Evolutionary conservation across 257 asterid genomes (phyloP).

Genomic region (Orobanche coerulescens): DNA sequence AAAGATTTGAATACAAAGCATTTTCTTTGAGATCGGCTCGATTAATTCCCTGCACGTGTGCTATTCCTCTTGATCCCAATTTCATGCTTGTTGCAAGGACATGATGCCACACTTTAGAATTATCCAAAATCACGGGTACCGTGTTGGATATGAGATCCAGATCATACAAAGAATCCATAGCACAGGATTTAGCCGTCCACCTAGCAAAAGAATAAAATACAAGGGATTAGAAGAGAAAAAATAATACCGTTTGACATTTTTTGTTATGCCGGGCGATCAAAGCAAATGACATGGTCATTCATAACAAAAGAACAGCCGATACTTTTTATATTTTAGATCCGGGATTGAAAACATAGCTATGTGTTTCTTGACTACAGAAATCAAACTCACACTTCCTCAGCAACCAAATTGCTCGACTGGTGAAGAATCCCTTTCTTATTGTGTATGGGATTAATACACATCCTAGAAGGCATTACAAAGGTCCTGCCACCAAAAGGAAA

Average conservation of each 20-base stretch:
- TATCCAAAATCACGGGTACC: constrained; percentile 82
- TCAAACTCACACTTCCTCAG: constrained; percentile 60
- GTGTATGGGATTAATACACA: constrained; percentile 92
- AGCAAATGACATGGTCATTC: neutral
- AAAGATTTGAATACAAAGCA: constrained; percentile 46
- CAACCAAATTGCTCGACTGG: constrained; percentile 34
- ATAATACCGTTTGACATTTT: neutral
- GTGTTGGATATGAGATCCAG: constrained; percentile 61
- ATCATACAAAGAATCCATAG: constrained; percentile 82
- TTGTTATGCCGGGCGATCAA: constrained; percentile 4
- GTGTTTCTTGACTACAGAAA: constrained; percentile 6
- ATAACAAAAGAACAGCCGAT: neutral
- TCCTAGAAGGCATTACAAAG: constrained; percentile 90
- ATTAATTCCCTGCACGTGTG: constrained; percentile 70
- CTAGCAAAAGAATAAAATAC: constrained; percentile 36
- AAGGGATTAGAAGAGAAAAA: neutral
- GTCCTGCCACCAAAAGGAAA: constrained; percentile 54
- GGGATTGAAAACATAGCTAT: neutral
- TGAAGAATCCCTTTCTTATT: constrained; percentile 84
- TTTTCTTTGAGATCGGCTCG: constrained; percentile 58
- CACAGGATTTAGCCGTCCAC: constrained; percentile 71
- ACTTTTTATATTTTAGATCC: neutral
- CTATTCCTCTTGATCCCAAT: constrained; percentile 79
- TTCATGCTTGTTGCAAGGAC: constrained; percentile 86
- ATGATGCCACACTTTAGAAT: constrained; percentile 77